Conservation (phyloP, 805 yeast species). For the Kuraishia cidri region DNA sequence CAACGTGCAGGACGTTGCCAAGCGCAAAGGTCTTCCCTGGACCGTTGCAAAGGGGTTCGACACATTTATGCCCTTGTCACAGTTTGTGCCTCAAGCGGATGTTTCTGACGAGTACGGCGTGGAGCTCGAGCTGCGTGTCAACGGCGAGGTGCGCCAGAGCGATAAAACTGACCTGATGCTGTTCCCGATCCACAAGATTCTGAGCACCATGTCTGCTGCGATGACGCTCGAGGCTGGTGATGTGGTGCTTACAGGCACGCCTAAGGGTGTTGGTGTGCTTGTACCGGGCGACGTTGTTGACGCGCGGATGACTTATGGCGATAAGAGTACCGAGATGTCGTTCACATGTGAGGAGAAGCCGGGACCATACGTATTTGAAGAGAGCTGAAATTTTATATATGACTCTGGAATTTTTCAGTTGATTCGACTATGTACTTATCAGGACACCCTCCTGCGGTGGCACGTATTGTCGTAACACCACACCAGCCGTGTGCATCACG, state of each 20-base stretch:
- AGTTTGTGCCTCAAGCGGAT: slow-evolving; percentile 52
- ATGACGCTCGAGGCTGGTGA: slow-evolving; percentile 93
- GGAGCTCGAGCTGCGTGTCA: slow-evolving; percentile 53
- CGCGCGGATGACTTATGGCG: no score
- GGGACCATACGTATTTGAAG: slow-evolving; percentile 50
- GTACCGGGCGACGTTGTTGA: slow-evolving; percentile 80
- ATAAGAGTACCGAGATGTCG: no score
- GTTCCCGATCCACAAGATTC: slow-evolving; percentile 74
- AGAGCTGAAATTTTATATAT: slow-evolving; percentile 16
- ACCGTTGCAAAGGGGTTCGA: slow-evolving; percentile 94
- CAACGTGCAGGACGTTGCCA: slow-evolving; percentile 92
- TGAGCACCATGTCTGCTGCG: slow-evolving; percentile 74
- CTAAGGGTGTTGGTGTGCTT: slow-evolving; percentile 90
- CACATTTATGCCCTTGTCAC: slow-evolving; percentile 85
- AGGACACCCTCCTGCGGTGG: slow-evolving; percentile 22
- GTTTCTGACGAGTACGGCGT: slow-evolving; percentile 73
- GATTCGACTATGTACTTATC: not conserved
- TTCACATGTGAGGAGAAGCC: slow-evolving; percentile 42
- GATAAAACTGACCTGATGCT: slow-evolving; percentile 81
- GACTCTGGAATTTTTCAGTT: no score
- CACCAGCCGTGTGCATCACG: slow-evolving; percentile 69
- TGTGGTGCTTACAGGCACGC: slow-evolving; percentile 90
- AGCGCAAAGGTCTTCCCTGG: slow-evolving; percentile 95
- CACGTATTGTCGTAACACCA: slow-evolving; percentile 53
- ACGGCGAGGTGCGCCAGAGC: slow-evolving; percentile 61